Evolutionary conservation across 192 early-diverging fungal genomes (phyloP).

Genomic region (Podila minutissima): DNA sequence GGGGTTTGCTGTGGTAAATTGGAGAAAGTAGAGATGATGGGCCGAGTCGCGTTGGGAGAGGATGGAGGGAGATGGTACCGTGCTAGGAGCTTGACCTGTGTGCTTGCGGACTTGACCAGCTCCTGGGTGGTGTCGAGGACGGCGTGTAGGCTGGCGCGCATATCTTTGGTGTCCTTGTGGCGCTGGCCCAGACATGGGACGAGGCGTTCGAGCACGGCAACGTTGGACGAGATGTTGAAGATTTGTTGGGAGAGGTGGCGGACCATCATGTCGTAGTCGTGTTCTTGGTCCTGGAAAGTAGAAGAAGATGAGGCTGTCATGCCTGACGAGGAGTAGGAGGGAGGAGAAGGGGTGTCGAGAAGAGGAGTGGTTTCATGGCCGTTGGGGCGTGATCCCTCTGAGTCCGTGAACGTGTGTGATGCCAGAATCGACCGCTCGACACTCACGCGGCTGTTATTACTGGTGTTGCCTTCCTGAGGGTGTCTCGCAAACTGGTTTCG

Average conservation of each 20-base stretch:
- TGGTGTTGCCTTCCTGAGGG: neutral
- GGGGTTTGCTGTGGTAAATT: too few relatives aligned
- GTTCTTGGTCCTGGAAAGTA: slow-evolving; percentile 26
- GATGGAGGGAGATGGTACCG: slow-evolving; percentile 19
- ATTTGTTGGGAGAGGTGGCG: slow-evolving; percentile 48
- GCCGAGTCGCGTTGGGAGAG: neutral
- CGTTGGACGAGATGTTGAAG: slow-evolving; percentile 49
- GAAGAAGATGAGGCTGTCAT: neutral
- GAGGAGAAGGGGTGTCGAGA: neutral
- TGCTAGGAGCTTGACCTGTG: slow-evolving; percentile 24
- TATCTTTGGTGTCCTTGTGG: slow-evolving; percentile 42
- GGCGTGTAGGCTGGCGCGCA: slow-evolving; percentile 30
- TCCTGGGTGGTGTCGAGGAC: slow-evolving; percentile 38
- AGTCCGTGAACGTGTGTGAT: too few relatives aligned
- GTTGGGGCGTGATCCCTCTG: neutral
- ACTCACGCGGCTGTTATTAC: too few relatives aligned
- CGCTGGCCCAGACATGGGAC: slow-evolving; percentile 46
- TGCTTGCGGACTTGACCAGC: slow-evolving; percentile 36
- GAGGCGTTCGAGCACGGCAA: slow-evolving; percentile 37
- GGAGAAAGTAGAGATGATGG: slow-evolving; percentile 3
- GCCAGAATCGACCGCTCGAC: too few relatives aligned
- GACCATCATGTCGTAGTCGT: slow-evolving; percentile 48
- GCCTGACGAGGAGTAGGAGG: neutral
- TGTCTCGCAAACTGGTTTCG: neutral
- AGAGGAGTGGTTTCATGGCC: neutral